Base-by-base conservation (phyloP, 345 rosid genomes). In the Hirschfeldia incana region DNA sequence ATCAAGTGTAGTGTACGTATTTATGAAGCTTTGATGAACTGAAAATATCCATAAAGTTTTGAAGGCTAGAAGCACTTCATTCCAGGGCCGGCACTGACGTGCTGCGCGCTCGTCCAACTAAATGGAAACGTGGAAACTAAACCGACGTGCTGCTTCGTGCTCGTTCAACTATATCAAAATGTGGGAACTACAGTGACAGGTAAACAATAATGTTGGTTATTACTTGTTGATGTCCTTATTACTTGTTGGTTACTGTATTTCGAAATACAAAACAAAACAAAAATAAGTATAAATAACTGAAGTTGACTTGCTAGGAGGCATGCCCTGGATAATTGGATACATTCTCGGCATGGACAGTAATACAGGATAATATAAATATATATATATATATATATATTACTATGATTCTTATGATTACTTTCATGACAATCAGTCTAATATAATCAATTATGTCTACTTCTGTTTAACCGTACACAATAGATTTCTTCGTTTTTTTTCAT, bases 131-230 rank as follows among this genome's bases (percentile, higher is more conserved):
- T 42, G 49, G 49, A 42, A 42, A 42, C 49, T 42, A 42, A 42
- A 42, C 13, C 49, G 49, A 42, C 42, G 42, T 37, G 42, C 26
- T 70, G 58, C 13, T 78, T 78, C 81, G 81, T 78, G 81, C 72
- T 71, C 46, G 49, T 55, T 72, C 81, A 65, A 77, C 30, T 29
- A 76, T 34, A 5, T 34, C 7, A 34, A 34, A 34, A 34, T 70
- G 80, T 70, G 75, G 32, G 5, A 16, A 36, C 65, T 33, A 34
- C 69, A 63, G 28, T 69, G 28, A 16, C 32, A 68, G 42, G 0
- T 15, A 30, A 58, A 29, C 6, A 27, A 13, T 44, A 27, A 13
- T 44, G 12, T 44, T 42, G 13, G 5, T 21, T 39, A 4, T 34
- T 8, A 7, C 59, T 61, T 59, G 37, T 61, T 59, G 37, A 33